Percentiles rank a stretch among this genome's conserved stretches.
phyloP scores from a whole-genome alignment of 768 basidiomycete species.

The Naematelia encephala region DNA sequence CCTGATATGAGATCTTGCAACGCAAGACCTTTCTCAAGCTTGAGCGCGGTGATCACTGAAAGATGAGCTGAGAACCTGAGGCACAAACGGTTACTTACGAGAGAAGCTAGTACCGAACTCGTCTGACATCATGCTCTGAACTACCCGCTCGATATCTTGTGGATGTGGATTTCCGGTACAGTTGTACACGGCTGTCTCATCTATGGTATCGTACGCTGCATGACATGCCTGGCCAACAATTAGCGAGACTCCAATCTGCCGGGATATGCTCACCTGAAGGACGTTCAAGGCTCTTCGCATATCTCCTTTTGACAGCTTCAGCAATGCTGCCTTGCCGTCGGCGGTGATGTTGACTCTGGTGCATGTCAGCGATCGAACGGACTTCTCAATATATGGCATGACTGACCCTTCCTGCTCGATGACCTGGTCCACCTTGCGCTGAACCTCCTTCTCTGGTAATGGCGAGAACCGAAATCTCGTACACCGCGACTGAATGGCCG shows the following conservation, averaged over 20 bases:
- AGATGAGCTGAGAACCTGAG: not conserved
- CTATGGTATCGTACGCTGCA: constrained; percentile 84
- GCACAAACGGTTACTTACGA: constrained; percentile 37
- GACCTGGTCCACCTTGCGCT: constrained; percentile 73
- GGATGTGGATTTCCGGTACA: constrained; percentile 98
- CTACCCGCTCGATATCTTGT: constrained; percentile 84
- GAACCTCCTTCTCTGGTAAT: constrained; percentile 75
- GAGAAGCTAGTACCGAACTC: constrained; percentile 86
- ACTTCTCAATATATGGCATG: not conserved
- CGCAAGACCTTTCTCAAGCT: constrained; percentile 87
- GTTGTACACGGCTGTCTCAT: constrained; percentile 89
- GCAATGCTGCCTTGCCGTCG: constrained; percentile 80
- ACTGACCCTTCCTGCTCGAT: constrained; percentile 79
- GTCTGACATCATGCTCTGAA: constrained; percentile 91
- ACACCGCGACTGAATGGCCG: constrained; percentile 97
- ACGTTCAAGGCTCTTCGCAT: constrained; percentile 97
- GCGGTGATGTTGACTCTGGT: constrained; percentile 75
- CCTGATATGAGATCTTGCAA: constrained; percentile 90
- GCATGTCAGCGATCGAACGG: not conserved
- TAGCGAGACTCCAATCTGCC: not conserved
- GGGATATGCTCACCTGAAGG: constrained; percentile 60
- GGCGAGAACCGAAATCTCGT: constrained; percentile 97
- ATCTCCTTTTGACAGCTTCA: constrained; percentile 91
- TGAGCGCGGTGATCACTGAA: constrained; percentile 78
- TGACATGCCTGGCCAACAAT: constrained; percentile 70